phyloP scores from a whole-genome alignment of 148 eudicot genomes.

The Chenopodium album region DNA sequence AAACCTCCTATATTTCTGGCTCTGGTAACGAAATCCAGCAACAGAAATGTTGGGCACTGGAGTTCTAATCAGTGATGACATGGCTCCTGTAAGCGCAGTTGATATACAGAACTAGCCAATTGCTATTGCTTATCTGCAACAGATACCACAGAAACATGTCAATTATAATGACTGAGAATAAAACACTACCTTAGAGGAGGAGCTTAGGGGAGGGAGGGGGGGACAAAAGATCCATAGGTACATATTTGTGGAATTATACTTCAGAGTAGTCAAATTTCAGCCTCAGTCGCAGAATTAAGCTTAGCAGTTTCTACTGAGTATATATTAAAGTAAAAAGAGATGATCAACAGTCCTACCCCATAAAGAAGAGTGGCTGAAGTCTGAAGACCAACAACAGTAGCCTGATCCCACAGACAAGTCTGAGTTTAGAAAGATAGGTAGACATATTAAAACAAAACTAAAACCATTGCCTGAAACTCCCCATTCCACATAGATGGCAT shows the following conservation, averaged over 20 bases:
- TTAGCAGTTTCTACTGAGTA: not conserved
- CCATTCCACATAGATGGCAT: not conserved
- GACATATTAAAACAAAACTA: not conserved
- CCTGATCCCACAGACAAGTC: not conserved
- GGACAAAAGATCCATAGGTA: not conserved
- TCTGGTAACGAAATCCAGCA: constrained; percentile 25
- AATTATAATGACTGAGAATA: not conserved
- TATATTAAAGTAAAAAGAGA: not conserved
- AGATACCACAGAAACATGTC: not conserved
- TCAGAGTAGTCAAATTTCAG: not conserved
- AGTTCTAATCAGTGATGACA: constrained; percentile 29
- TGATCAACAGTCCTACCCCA: not conserved
- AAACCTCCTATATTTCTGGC: constrained; percentile 16
- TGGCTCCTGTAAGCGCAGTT: constrained; percentile 18
- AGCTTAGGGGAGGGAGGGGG: not conserved
- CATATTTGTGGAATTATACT: no score
- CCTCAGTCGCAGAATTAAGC: not conserved
- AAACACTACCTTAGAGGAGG: not conserved
- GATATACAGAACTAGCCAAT: not conserved
- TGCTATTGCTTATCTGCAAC: constrained; percentile 23
- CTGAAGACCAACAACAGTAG: not conserved
- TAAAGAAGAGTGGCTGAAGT: not conserved
- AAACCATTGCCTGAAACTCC: not conserved
- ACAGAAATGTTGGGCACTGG: constrained; percentile 18
- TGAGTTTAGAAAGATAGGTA: not conserved